Base-by-base conservation (phyloP, 1,284 basidiomycete genomes). In the Vanrija humicola region DNA sequence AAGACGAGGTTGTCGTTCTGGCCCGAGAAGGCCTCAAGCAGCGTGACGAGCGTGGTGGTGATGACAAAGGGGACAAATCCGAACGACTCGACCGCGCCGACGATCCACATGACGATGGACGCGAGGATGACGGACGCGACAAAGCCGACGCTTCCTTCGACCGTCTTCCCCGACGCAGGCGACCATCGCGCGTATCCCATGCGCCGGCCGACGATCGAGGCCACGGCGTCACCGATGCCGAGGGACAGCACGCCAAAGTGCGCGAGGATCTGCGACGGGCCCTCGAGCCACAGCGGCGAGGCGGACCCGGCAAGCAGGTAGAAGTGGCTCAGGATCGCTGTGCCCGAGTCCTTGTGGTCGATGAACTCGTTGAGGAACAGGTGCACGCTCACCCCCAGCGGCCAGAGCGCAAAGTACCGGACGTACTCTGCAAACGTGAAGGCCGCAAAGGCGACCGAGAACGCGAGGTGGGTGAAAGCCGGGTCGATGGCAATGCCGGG, bases 301-400 rank as follows among this genome's bases (percentile, higher is more conserved):
- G 95, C 93, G 76, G 94, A 98, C 0, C 96, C 96, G 0, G 91
- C 92, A 52, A 99, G 79, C 46, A 99, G 79, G 79, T 98, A 99
- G 69, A 98, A 98, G 76, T 98, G 96, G 68, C 90, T 93, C 59
- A 99, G 76, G 65, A 98, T 96, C 12, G 94, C 96, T 9, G 95
- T 96, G 6, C 96, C 96, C 46, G 86, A 84, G 75, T 99, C 96
- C 79, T 94, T 93, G 65, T 88, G 77, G 82, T 99, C 96, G 69
- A 98, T 80, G 70, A 99, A 99, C 75, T 98, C 95, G 78, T 88
- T 89, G 82, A 98, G 86, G 78, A 99, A 99, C 58, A 98, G 79
- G 77, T 99, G 96, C 25, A 99, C 84, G 12, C 86, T 82, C 5
- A 90, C 95, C 8, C 94, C 93, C 66, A 98, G 89, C 3, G 96